Percentiles rank a stretch among this genome's conserved stretches.
These are phyloP conservation scores for Pleurotus tuoliensis DNA, from an alignment of 768 basidiomycete genomes.

Conservation along the genomic window DNA sequence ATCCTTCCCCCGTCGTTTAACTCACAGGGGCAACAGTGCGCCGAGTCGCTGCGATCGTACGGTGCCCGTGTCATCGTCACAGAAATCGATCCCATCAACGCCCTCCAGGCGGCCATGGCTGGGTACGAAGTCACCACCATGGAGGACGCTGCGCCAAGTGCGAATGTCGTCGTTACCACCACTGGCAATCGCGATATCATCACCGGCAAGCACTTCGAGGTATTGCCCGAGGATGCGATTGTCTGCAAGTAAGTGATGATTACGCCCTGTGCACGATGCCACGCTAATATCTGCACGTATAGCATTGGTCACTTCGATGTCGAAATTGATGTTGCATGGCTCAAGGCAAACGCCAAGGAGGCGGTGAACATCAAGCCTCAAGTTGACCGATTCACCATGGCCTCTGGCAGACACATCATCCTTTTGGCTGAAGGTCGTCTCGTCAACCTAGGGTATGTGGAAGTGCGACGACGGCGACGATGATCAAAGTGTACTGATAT, in stretches of 20 bases:
- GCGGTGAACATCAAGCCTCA: constrained; percentile 95
- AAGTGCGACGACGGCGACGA: no score
- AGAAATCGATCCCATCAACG: constrained; percentile 99
- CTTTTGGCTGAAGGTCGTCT: constrained; percentile 98
- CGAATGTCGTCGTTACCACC: constrained; percentile 95
- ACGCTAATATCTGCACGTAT: constrained; percentile 9
- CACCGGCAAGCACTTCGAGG: constrained; percentile 83
- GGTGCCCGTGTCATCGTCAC: constrained; percentile 95
- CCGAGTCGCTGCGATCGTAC: constrained; percentile 95
- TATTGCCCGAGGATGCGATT: constrained; percentile 97
- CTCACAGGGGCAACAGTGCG: constrained; percentile 57
- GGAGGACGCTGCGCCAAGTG: constrained; percentile 89
- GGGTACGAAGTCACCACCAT: constrained; percentile 98
- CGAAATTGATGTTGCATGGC: constrained; percentile 97
- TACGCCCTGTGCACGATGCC: neutral
- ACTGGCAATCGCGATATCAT: constrained; percentile 99
- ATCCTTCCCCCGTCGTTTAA: neutral
- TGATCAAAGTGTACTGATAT: no score
- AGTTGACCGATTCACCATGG: constrained; percentile 96
- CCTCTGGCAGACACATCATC: constrained; percentile 90
- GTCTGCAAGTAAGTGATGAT: constrained; percentile 79
- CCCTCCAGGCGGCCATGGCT: constrained; percentile 99
- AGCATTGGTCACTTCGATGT: constrained; percentile 87
- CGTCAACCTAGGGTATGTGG: constrained; percentile 88
- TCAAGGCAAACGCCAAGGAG: constrained; percentile 87